Percentiles rank a stretch among this genome's conserved stretches.
phyloP scores from a whole-genome alignment of 306 rosid genomes.

The Dalbergia cochinchinensis region DNA sequence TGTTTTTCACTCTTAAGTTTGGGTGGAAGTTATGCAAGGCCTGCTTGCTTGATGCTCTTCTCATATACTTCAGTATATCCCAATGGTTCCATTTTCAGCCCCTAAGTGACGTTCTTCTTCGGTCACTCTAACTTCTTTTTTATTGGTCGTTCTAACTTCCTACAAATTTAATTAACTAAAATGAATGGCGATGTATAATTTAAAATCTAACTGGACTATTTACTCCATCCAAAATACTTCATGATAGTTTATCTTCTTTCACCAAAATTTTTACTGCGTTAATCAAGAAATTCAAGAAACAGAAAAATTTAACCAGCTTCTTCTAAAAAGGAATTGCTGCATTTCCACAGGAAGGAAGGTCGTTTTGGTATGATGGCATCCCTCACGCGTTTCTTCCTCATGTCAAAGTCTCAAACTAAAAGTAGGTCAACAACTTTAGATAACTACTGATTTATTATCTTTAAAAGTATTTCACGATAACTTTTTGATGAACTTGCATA shows the following conservation, averaged over 20 bases:
- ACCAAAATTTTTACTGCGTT: not conserved
- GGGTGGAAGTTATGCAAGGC: not conserved
- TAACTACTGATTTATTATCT: not conserved
- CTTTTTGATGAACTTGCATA: constrained; percentile 20
- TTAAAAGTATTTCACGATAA: not conserved
- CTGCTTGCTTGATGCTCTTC: not conserved
- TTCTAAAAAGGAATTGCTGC: not conserved
- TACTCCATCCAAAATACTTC: constrained; percentile 1
- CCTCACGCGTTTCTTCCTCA: constrained; percentile 38
- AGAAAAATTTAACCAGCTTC: not conserved
- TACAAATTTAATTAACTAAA: too few relatives aligned
- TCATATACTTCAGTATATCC: constrained; percentile 14
- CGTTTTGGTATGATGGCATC: not conserved
- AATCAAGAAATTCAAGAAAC: not conserved
- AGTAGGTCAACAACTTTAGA: constrained; percentile 6
- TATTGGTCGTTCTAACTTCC: too few relatives aligned
- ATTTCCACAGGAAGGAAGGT: not conserved
- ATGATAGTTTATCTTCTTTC: not conserved
- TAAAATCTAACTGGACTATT: not conserved
- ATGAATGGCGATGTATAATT: not conserved
- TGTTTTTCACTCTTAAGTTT: too few relatives aligned
- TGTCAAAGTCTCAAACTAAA: not conserved
- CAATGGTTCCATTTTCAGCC: not conserved
- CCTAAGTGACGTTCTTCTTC: not conserved
- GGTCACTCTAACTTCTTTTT: not conserved